Conservation (phyloP, 163 green algal species). For the Scenedesmus sp. region DNA sequence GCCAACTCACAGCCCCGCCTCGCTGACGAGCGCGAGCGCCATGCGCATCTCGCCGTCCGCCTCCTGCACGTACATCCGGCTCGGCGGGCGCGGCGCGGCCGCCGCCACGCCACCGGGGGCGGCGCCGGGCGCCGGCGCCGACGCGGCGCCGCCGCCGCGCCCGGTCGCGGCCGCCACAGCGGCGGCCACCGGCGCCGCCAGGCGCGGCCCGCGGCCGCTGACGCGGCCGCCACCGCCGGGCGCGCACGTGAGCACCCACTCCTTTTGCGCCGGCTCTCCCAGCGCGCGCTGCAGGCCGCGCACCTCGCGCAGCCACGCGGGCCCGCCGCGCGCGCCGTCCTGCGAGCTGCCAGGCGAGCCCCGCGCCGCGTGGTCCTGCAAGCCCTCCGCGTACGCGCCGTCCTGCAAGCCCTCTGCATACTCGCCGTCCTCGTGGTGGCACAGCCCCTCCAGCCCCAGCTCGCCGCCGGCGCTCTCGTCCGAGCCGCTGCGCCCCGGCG, state of each 20-base stretch:
- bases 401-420: too few species aligned
- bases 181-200: slow-evolving; percentile 13
- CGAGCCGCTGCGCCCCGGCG: background rate
- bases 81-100: slow-evolving; percentile 19
- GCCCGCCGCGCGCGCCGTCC: too few species aligned
- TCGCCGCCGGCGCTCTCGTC: background rate
- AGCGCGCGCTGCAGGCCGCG: background rate
- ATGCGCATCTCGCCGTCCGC: slow-evolving; percentile 60
- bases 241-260: slow-evolving; percentile 36
- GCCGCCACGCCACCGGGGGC: background rate
- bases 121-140: background rate
- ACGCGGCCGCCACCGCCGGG: background rate
- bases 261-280: slow-evolving; percentile 9
- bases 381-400: too few species aligned
- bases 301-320: too few species aligned
- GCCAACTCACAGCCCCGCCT: slow-evolving; percentile 20
- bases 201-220: background rate
- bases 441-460: background rate
- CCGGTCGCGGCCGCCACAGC: slow-evolving; percentile 12
- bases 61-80: slow-evolving; percentile 56
- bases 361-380: too few species aligned
- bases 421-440: background rate
- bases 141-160: background rate
- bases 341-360: too few species aligned
- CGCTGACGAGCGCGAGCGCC: slow-evolving; percentile 36